Evolutionary conservation across 176 grass and related monocot genomes (phyloP), one percentile per base, ranked within the genome.

Genomic region (Triticum monococcum): DNA sequence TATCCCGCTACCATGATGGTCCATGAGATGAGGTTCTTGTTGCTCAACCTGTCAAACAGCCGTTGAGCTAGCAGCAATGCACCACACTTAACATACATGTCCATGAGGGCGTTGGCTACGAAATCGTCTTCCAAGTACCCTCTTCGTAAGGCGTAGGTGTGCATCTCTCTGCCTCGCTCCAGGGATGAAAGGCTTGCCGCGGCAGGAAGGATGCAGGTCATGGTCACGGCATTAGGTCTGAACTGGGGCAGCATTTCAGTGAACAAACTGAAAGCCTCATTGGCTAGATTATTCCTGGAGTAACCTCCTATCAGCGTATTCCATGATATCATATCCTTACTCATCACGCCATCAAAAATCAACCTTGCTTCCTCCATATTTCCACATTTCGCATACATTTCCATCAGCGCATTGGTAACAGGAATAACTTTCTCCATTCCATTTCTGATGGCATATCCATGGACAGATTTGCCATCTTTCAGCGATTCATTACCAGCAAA

Each of bases 1-100:
- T 94, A 98, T 72, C 91, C 91, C 90, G 96, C 89, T 81, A 98
- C 89, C 93, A 95, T 95, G 82, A 98, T 87, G 57, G 93, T 98
- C 96, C 96, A 98, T 59, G 93, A 92, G 87, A 95, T 82, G 77
- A 90, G 87, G 64, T 95, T 86, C 81, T 91, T 95, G 50, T 82
- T 83, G 80, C 77, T 72, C 82, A 98, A 92, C 64, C 48, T 76
- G 86, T 98, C 88, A 88, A 94, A 95, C 77, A 95, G 20, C 35
- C 65, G 22, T 28, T 60, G 81, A 36, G 90, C 91, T 30, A 89
- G 79, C 30, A 89, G 73, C 71, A 98, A 78, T 20, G 90, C 91
- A 77, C 96, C 90, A 1, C 96, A 95, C 68, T 95, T 95, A 20
- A 84, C 86, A 83, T 98, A 98, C 93, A 92, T 92, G 89, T 98